Evolutionary conservation across 306 rosid species (phyloP), one percentile per base, ranked within the genome.

Genomic region (Calophaca sinica): DNA sequence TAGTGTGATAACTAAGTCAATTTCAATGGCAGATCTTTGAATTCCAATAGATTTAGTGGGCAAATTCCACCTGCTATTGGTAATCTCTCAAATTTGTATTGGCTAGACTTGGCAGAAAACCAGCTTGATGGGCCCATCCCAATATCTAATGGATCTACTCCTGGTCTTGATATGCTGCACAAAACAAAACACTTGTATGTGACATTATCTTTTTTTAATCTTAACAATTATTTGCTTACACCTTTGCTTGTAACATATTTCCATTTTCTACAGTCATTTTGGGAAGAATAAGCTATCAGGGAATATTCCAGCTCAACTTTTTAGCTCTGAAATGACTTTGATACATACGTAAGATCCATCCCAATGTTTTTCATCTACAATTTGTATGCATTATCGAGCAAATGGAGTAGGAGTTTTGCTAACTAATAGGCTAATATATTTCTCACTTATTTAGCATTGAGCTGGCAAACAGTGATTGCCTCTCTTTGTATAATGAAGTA

Each of bases 321-420:
- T 89, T 61, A 86, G 84, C 77, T 41, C 94, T 5, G 58, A 79
- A 10, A 87, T 88, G 97, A 2, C 5, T 1, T 81, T 88, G 73
- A 10, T 82, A 73, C 97, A 91, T 65, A 83, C 81, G 97, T 91
- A 87, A 89, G 97, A 61, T 59, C 42, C 28, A 13, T 39, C 45
- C 53, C 39, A 48, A 33, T 32, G 9, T 11, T 50, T 50, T n/a
- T 49, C 57, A 80, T 48, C 68, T 50, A 35, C 10, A 60, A 42
- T 60, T 26, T 62, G 15, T 46, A 32, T 51, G 3, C 60, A n/a
- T 44, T 44, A 53, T 44, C 44, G 26, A 54, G 50, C 60, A 64
- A 55, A 15, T 28, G 15, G 12, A 53, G 63, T 26, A 29, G 44
- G 4, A 11, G 4, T 44, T 44, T 42, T 53, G 36, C 2, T 0